Evolutionary conservation across 1,284 basidiomycete genomes (phyloP).

Genomic region (Irpex lacteus): DNA sequence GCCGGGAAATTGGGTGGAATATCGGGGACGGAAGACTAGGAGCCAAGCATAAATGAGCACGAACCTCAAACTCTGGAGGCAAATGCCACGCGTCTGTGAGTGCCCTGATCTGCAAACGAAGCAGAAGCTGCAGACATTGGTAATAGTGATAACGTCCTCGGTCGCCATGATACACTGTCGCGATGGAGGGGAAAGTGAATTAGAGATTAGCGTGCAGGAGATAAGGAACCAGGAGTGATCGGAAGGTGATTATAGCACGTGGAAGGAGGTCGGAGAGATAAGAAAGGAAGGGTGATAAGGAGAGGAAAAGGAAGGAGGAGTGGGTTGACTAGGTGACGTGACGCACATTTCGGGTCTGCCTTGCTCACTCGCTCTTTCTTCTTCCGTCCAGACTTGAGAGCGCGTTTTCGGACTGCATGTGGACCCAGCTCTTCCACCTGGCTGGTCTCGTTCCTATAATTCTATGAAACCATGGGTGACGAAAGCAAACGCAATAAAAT

Average conservation of each 20-base stretch:
- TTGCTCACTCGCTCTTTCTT: slow-evolving; percentile 46
- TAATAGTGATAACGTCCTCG: slow-evolving; percentile 76
- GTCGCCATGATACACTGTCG: slow-evolving; percentile 75
- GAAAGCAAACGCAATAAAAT: slow-evolving; percentile 11
- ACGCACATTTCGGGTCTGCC: slow-evolving; percentile 57
- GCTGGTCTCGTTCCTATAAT: slow-evolving; percentile 69
- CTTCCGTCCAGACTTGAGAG: slow-evolving; percentile 51
- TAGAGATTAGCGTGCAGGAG: not conserved
- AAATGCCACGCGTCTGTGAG: slow-evolving; percentile 66
- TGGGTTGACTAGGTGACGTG: not conserved
- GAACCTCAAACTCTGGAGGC: slow-evolving; percentile 78
- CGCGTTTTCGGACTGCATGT: slow-evolving; percentile 60
- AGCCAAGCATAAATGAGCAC: slow-evolving; percentile 15
- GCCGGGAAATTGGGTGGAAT: slow-evolving; percentile 67
- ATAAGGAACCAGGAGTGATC: not conserved
- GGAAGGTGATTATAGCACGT: not conserved
- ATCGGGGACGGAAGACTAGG: slow-evolving; percentile 24
- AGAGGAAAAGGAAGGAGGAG: not conserved
- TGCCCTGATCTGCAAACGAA: slow-evolving; percentile 73
- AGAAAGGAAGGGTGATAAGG: not conserved
- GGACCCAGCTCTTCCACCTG: slow-evolving; percentile 58
- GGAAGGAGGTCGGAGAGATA: not conserved
- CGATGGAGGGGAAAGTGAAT: not conserved
- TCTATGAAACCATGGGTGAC: slow-evolving; percentile 37
- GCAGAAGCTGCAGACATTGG: slow-evolving; percentile 76